Conservation (phyloP, 164 flowering plant species). For the Liriodendron chinense region DNA sequence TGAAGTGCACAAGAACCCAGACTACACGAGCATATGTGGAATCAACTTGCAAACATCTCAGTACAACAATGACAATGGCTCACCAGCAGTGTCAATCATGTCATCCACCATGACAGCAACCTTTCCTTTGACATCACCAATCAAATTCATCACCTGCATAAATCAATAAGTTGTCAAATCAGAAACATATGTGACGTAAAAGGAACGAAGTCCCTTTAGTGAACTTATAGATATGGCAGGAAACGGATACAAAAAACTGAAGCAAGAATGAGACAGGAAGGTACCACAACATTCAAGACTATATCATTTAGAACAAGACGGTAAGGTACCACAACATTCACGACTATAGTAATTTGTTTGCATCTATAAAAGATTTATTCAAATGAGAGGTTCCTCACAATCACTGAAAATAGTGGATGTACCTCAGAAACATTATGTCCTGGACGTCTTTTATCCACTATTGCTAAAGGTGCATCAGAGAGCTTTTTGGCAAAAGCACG, state of each 20-base stretch:
- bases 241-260: not conserved
- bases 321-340: not conserved
- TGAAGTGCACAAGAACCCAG: not conserved
- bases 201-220: not conserved
- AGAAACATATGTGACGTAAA: not conserved
- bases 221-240: not conserved
- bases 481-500: constrained; percentile 91
- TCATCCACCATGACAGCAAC: constrained; percentile 75
- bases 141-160: constrained; percentile 55
- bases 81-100: constrained; percentile 75
- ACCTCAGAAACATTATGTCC: constrained; percentile 96
- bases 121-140: constrained; percentile 66
- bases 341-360: no score
- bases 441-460: constrained; percentile 94
- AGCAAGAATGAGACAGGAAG: not conserved
- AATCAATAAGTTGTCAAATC: not conserved
- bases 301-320: not conserved
- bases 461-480: constrained; percentile 94
- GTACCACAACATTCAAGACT: not conserved
- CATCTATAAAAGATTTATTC: not conserved
- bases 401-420: not conserved
- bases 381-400: not conserved
- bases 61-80: constrained; percentile 8
- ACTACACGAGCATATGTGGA: not conserved
- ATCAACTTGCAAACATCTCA: not conserved